A percentile compares a stretch with the other conserved stretches of the same genome.
These are phyloP conservation scores for Rhynchosporium agropyri DNA, from an alignment of 2,329 filamentous ascomycete species.

Conservation along the genomic window DNA sequence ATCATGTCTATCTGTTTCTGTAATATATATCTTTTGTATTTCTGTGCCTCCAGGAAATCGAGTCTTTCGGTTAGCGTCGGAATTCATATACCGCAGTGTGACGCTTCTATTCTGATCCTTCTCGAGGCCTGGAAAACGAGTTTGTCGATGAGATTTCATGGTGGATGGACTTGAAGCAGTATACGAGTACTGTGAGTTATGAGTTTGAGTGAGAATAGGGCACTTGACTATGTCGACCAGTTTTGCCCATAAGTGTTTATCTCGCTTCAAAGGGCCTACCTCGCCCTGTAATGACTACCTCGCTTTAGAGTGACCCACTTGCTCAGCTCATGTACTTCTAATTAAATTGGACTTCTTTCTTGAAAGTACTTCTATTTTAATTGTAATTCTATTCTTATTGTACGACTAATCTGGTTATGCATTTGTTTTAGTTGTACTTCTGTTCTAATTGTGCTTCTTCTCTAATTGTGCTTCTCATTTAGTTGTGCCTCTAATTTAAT, in stretches of 20 bases:
- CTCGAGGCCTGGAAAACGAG: not conserved
- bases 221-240: not conserved
- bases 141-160: not conserved
- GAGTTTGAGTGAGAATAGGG: not conserved
- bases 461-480: no score
- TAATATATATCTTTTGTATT: slow-evolving; percentile 1
- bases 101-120: not conserved
- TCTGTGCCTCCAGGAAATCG: not conserved
- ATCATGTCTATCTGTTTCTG: not conserved
- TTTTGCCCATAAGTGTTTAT: no score
- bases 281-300: not conserved
- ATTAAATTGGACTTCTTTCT: no score
- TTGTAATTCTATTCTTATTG: no score
- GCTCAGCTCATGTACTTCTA: not conserved
- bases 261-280: no score
- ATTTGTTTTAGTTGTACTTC: no score
- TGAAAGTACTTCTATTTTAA: no score
- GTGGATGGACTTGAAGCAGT: no score
- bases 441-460: not conserved
- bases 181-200: no score
- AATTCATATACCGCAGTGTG: not conserved
- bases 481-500: not conserved
- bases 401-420: no score
- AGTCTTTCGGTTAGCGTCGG: not conserved
- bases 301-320: not conserved